phyloP scores from a whole-genome alignment of 1,139 yeast species.

The Geotrichum klebahnii region DNA sequence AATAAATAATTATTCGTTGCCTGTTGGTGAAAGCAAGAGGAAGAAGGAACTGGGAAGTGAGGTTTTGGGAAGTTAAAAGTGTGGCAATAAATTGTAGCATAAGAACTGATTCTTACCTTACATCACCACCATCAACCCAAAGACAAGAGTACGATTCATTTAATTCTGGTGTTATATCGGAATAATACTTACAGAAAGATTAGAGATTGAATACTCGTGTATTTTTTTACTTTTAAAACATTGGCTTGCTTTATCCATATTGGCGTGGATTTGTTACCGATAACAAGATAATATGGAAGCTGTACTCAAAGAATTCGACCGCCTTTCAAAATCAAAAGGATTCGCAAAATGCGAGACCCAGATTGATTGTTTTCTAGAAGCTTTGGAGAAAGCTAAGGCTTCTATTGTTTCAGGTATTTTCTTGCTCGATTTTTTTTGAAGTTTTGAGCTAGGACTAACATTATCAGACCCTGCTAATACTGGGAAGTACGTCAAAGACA shows the following conservation, averaged over 20 bases:
- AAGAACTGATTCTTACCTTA: neutral
- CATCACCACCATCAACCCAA: neutral
- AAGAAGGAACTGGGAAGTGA: neutral
- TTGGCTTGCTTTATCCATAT: neutral
- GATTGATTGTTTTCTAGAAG: slow-evolving; percentile 32
- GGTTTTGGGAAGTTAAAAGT: neutral
- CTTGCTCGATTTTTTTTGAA: neutral
- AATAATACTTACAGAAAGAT: too few species aligned
- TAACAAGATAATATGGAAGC: slow-evolving; percentile 30
- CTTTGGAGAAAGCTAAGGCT: slow-evolving; percentile 31
- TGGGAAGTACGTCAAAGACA: slow-evolving; percentile 11
- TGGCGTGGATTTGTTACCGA: neutral
- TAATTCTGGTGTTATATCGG: too few species aligned
- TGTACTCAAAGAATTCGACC: slow-evolving; percentile 31
- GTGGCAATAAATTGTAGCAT: slow-evolving; percentile 6
- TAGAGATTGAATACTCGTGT: neutral
- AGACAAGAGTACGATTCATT: neutral
- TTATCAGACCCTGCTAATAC: slow-evolving; percentile 23
- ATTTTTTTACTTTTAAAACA: neutral
- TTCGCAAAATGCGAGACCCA: slow-evolving; percentile 34
- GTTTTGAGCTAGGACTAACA: neutral
- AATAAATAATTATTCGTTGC: neutral
- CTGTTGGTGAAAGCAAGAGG: neutral
- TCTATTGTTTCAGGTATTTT: slow-evolving; percentile 23
- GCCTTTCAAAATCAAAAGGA: slow-evolving; percentile 32